Evolutionary conservation across 805 yeast species (phyloP).

Genomic region (Blastobotrys mokoenaii): DNA sequence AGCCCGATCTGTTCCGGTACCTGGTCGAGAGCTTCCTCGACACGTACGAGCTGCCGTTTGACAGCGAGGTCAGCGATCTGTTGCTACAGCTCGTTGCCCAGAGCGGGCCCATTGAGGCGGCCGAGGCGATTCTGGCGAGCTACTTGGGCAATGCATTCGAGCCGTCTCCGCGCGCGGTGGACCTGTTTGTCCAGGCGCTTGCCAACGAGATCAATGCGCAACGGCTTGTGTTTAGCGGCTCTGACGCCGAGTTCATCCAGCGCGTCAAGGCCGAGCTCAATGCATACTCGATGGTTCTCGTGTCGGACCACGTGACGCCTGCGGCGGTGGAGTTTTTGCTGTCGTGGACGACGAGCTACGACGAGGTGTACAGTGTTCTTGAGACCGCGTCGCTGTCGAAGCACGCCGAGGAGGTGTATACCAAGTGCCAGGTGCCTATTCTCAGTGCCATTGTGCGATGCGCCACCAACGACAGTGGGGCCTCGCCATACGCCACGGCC

Average conservation of each 20-base stretch:
- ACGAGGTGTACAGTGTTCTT: constrained; percentile 23
- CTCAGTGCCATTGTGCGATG: constrained; percentile 15
- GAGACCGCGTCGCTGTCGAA: constrained; percentile 14
- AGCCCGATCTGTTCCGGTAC: constrained; percentile 17
- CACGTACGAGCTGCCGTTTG: constrained; percentile 4
- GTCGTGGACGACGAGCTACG: constrained; percentile 15
- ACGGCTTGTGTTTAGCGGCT: constrained; percentile 11
- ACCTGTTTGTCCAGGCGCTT: constrained; percentile 17
- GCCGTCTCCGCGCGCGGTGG: constrained; percentile 18
- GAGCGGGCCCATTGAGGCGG: constrained; percentile 19
- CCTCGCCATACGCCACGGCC: constrained; percentile 6
- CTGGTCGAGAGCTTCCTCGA: constrained; percentile 18
- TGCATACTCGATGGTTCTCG: constrained; percentile 13
- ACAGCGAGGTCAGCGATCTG: constrained; percentile 18
- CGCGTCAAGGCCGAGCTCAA: constrained; percentile 13
- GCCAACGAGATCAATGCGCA: constrained; percentile 12
- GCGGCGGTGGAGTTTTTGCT: constrained; percentile 20
- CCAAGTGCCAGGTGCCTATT: constrained; percentile 21
- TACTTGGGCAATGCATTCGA: constrained; percentile 5
- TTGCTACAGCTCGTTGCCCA: constrained; percentile 21
- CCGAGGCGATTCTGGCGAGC: constrained; percentile 13
- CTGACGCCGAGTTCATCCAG: constrained; percentile 14
- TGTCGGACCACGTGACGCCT: constrained; percentile 16
- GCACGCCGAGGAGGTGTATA: constrained; percentile 14
- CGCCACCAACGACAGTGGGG: not conserved